Conservation (phyloP, 202 grass and related monocot genomes). For the Saccharum hybrid region DNA sequence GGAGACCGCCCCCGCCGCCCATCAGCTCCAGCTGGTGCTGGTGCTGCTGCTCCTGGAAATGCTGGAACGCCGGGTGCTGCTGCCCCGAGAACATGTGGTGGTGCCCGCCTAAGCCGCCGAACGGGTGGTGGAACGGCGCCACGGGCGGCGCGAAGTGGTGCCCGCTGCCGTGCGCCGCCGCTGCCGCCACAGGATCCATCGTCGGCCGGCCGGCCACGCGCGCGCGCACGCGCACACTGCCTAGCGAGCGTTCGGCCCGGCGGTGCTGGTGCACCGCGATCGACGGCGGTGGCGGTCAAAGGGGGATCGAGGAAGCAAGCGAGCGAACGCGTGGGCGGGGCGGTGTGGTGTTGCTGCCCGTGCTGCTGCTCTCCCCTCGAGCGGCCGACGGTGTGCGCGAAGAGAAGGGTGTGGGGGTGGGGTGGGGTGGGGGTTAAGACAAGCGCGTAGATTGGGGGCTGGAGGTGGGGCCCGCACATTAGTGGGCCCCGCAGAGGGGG, state of each 20-base stretch:
- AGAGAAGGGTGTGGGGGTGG: background rate
- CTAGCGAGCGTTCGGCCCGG: background rate
- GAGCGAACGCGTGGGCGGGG: background rate
- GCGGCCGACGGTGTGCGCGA: background rate
- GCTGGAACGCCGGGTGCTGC: conserved; percentile 58
- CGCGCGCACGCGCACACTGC: background rate
- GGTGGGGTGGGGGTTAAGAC: conserved; percentile 55
- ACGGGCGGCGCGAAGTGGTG: conserved; percentile 54
- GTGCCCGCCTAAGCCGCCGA: conserved; percentile 11
- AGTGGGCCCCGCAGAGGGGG: conserved; percentile 27
- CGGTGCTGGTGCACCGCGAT: background rate
- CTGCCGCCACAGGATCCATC: conserved; percentile 71
- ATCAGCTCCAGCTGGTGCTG: conserved; percentile 1
- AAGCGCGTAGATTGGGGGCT: conserved; percentile 46
- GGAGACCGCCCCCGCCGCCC: background rate
- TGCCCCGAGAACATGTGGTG: conserved; percentile 33
- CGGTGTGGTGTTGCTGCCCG: background rate
- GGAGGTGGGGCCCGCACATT: background rate
- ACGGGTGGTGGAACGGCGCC: conserved; percentile 59
- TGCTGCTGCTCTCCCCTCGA: background rate
- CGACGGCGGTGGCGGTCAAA: conserved; percentile 45
- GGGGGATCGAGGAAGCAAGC: background rate
- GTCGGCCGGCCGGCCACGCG: background rate
- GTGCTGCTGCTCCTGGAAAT: conserved; percentile 48
- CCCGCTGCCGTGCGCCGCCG: conserved; percentile 49